These are phyloP conservation scores for Saccharomycopsis synnaedendra DNA, from an alignment of 805 yeast species.

Conservation along the genomic window DNA sequence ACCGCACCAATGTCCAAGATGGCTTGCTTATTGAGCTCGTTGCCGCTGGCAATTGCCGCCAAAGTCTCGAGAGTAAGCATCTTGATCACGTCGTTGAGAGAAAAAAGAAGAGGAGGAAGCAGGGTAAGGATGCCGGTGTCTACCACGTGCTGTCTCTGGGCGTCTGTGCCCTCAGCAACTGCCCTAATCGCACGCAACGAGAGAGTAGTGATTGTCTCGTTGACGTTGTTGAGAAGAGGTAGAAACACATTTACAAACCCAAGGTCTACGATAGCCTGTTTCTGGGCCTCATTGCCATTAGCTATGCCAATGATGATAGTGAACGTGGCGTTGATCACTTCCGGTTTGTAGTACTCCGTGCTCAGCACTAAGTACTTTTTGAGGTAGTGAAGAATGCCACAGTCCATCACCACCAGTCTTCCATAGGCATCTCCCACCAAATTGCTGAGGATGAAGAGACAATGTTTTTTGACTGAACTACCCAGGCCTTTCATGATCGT, in stretches of 20 bases:
- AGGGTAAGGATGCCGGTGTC: conserved; percentile 15
- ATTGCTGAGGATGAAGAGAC: conserved; percentile 14
- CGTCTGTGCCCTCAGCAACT: conserved; percentile 12
- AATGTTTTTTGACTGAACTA: conserved; percentile 15
- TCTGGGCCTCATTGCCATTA: conserved; percentile 14
- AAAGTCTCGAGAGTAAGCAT: conserved; percentile 9
- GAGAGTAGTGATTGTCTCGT: conserved; percentile 16
- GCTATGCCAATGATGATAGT: conserved; percentile 15
- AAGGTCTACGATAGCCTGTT: conserved; percentile 14
- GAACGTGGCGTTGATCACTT: conserved; percentile 16
- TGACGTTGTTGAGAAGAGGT: conserved; percentile 15
- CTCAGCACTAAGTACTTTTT: conserved; percentile 15
- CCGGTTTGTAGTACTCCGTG: conserved; percentile 15
- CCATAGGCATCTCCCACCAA: conserved; percentile 10
- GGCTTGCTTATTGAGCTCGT: conserved; percentile 16
- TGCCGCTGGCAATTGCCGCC: conserved; percentile 13
- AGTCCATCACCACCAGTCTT: conserved; percentile 13
- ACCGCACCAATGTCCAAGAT: conserved; percentile 16
- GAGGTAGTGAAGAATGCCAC: conserved; percentile 14
- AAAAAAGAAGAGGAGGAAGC: conserved; percentile 14
- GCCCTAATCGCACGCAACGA: conserved; percentile 13
- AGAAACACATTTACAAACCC: conserved; percentile 16
- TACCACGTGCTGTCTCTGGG: conserved; percentile 14
- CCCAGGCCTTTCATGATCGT: conserved; percentile 13
- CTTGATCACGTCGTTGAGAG: conserved; percentile 15